These are phyloP conservation scores for Sphaceloma murrayae DNA, from an alignment of 2,329 filamentous ascomycete genomes.

Conservation along the genomic window DNA sequence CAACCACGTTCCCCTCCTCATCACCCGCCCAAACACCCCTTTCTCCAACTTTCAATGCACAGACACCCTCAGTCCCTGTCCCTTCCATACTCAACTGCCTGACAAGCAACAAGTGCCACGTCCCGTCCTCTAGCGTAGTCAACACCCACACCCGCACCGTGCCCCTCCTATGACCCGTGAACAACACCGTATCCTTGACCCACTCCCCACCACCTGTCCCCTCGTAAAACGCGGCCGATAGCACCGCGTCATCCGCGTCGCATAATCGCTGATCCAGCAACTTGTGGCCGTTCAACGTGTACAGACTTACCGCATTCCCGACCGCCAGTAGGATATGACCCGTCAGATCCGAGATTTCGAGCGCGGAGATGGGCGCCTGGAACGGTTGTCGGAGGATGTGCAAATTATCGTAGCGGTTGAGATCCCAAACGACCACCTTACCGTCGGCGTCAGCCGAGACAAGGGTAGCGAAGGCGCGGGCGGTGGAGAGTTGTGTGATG, in stretches of 20 bases:
- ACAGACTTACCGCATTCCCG: constrained; percentile 64
- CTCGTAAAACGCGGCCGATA: constrained; percentile 86
- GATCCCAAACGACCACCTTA: constrained; percentile 81
- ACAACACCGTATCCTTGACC: constrained; percentile 74
- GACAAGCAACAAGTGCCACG: constrained; percentile 68
- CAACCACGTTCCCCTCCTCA: constrained; percentile 70
- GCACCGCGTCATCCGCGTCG: constrained; percentile 58
- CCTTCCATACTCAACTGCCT: constrained; percentile 66
- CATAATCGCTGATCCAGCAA: constrained; percentile 77
- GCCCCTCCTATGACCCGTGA: constrained; percentile 78
- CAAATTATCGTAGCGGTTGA: constrained; percentile 82
- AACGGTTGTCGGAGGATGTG: constrained; percentile 37
- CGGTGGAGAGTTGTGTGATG: constrained; percentile 72
- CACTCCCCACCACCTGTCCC: constrained; percentile 74
- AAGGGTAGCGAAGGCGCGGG: constrained; percentile 78
- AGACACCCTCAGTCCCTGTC: constrained; percentile 62
- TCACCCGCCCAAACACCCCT: constrained; percentile 86
- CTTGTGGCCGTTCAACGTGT: constrained; percentile 77
- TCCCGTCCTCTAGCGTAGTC: constrained; percentile 47
- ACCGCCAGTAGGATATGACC: constrained; percentile 83
- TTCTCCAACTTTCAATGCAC: constrained; percentile 73
- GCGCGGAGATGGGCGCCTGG: constrained; percentile 53
- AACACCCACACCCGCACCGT: constrained; percentile 66
- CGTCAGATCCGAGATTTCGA: constrained; percentile 78
- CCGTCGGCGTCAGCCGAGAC: constrained; percentile 76